Evolutionary conservation across 768 basidiomycete species (phyloP).

Genomic region (Gyrodon lividus): DNA sequence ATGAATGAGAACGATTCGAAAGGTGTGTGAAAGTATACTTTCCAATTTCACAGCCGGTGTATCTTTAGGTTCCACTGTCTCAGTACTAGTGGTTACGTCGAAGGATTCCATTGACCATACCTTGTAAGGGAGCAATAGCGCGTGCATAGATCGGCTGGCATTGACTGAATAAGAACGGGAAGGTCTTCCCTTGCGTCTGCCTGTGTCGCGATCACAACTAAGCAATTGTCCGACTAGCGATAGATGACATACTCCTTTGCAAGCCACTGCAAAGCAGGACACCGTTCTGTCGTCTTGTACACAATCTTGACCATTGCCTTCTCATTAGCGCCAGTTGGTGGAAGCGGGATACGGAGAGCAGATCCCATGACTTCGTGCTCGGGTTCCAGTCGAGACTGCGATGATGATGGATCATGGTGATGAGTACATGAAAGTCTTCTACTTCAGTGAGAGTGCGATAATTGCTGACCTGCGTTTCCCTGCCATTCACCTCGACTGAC

Average conservation of each 20-base stretch:
- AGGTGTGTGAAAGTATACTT: conserved; percentile 18
- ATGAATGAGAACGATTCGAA: background rate
- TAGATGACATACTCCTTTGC: conserved; percentile 58
- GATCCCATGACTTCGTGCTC: conserved; percentile 77
- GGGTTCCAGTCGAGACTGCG: conserved; percentile 51
- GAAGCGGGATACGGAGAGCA: conserved; percentile 62
- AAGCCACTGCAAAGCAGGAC: conserved; percentile 86
- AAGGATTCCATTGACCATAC: conserved; percentile 29
- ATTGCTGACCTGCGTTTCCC: conserved; percentile 43
- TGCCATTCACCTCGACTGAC: conserved; percentile 48
- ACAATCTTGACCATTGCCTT: conserved; percentile 47
- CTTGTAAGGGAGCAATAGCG: conserved; percentile 76
- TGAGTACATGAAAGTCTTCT: background rate
- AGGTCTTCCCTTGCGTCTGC: conserved; percentile 82
- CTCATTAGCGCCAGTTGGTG: conserved; percentile 36
- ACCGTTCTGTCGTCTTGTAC: conserved; percentile 73
- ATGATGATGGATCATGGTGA: background rate
- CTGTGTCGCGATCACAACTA: conserved; percentile 33
- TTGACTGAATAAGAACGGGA: conserved; percentile 90
- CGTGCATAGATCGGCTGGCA: conserved; percentile 91
- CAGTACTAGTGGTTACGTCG: background rate
- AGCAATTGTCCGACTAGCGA: background rate
- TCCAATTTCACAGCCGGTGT: conserved; percentile 86
- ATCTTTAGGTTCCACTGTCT: conserved; percentile 46
- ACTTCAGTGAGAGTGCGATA: background rate